phyloP scores from a whole-genome alignment of 257 asterid genomes.

The Eucommia ulmoides region DNA sequence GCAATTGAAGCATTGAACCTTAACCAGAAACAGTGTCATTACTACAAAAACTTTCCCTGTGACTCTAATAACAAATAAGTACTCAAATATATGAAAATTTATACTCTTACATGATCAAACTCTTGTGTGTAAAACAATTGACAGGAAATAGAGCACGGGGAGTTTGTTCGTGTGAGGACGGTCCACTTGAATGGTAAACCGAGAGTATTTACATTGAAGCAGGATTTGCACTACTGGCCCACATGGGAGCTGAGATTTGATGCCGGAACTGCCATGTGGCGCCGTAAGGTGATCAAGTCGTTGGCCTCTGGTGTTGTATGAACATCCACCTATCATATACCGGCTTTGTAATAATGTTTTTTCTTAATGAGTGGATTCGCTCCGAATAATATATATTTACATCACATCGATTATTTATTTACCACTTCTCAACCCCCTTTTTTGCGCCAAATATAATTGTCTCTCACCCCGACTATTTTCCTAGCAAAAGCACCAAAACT shows the following conservation, averaged over 20 bases:
- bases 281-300: constrained; percentile 59
- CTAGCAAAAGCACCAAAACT: background rate
- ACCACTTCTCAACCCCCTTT: background rate
- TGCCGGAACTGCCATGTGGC: constrained; percentile 75
- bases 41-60: background rate
- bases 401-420: background rate
- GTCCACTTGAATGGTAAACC: constrained; percentile 93
- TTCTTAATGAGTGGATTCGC: background rate
- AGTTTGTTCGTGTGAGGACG: constrained; percentile 75
- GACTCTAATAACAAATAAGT: background rate
- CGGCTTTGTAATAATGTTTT: background rate
- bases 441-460: background rate
- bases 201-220: constrained; percentile 81
- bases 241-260: constrained; percentile 91
- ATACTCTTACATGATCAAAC: background rate
- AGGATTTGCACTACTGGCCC: constrained; percentile 98
- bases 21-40: background rate
- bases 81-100: background rate
- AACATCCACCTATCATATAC: constrained; percentile 3
- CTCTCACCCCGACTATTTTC: background rate
- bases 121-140: background rate
- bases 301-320: constrained; percentile 22
- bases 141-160: constrained; percentile 80
- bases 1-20: no score
- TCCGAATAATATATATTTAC: background rate